Conservation (phyloP, 306 rosid genomes). For the Erythrophleum fordii region DNA sequence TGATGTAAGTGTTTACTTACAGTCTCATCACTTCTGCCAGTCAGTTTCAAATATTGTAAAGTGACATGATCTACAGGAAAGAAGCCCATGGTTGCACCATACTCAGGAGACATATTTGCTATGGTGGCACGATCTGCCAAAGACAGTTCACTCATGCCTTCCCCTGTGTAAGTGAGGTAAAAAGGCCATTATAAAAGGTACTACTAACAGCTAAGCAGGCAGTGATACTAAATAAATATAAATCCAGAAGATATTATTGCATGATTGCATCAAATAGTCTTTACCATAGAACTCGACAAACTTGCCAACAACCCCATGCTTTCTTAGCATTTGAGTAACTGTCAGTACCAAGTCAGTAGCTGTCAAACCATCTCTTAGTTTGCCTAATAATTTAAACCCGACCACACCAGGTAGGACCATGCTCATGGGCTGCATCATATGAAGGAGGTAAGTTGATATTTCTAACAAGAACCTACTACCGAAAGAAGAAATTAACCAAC, state of each 20-base stretch:
- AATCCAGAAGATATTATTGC: conserved; percentile 8
- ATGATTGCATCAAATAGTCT: neutral
- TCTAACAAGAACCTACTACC: neutral
- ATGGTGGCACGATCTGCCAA: conserved; percentile 96
- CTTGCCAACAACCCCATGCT: conserved; percentile 98
- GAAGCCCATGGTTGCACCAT: conserved; percentile 99
- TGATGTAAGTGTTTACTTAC: conserved; percentile 51
- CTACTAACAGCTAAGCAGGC: conserved; percentile 36
- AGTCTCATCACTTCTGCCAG: conserved; percentile 87
- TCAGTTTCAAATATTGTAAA: conserved; percentile 86
- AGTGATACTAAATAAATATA: conserved; percentile 1
- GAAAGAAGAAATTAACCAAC: conserved; percentile 10
- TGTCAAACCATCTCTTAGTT: conserved; percentile 85
- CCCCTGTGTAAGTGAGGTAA: conserved; percentile 60
- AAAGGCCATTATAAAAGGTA: conserved; percentile 27
- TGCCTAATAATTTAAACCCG: conserved; percentile 85
- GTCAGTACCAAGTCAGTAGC: conserved; percentile 98
- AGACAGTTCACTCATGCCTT: conserved; percentile 89
- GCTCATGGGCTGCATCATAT: conserved; percentile 86
- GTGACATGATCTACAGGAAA: conserved; percentile 98
- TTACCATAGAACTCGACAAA: conserved; percentile 96
- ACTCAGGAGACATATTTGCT: conserved; percentile 97
- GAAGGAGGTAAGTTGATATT: conserved; percentile 12
- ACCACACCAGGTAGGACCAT: conserved; percentile 99
- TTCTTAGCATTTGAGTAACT: conserved; percentile 92